Conservation (phyloP, 257 asterid species). For the Ehretia macrophylla region DNA sequence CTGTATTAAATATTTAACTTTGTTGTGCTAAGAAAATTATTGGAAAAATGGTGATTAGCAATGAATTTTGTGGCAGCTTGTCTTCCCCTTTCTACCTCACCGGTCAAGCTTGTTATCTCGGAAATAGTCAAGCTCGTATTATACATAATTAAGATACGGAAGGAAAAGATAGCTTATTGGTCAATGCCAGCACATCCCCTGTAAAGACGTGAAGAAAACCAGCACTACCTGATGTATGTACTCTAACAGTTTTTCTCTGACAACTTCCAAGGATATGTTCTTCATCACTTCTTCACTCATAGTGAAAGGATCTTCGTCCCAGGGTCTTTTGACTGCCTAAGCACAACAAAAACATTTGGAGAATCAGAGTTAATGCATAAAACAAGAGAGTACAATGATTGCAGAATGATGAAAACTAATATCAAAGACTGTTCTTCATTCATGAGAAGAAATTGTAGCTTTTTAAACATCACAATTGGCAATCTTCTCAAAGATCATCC, state of each 20-base stretch:
- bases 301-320: conserved; percentile 93
- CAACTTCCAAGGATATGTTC: conserved; percentile 85
- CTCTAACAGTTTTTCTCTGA: conserved; percentile 75
- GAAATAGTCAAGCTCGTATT: background rate
- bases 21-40: too few species aligned
- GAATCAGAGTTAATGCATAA: background rate
- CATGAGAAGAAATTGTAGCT: background rate
- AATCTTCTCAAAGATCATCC: background rate
- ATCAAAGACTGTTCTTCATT: background rate
- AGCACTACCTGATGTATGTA: conserved; percentile 81
- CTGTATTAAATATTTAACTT: too few species aligned
- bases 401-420: background rate
- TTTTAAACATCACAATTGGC: background rate
- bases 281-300: conserved; percentile 93
- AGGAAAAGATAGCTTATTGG: too few species aligned
- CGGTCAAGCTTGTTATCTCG: too few species aligned
- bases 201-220: background rate
- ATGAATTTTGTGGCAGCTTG: too few species aligned
- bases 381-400: background rate
- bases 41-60: too few species aligned
- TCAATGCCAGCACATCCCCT: too few species aligned
- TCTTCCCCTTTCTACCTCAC: too few species aligned
- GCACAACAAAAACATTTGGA: conserved; percentile 13
- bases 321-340: conserved; percentile 78
- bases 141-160: too few species aligned